These are phyloP conservation scores for Nothophoma quercina DNA, from an alignment of 2,329 filamentous ascomycete species.

Conservation along the genomic window DNA sequence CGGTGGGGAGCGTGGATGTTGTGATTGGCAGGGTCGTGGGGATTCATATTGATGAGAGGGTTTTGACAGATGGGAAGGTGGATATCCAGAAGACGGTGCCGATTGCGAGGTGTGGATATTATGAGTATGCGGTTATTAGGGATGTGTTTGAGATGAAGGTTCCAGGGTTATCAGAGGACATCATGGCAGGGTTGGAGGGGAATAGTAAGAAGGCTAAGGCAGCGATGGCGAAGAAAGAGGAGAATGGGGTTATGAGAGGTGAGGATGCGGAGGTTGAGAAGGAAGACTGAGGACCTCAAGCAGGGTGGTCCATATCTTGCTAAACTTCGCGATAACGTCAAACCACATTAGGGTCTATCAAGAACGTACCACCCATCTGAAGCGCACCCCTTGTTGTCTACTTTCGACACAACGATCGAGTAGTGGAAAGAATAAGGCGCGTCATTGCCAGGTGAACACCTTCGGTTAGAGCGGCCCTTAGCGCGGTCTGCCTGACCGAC, in stretches of 20 bases:
- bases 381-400: too few relatives aligned
- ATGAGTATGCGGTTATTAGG: conserved; percentile 64
- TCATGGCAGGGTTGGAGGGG: conserved; percentile 40
- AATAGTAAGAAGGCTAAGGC: conserved; percentile 33
- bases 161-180: conserved; percentile 47
- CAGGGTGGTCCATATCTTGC: too few relatives aligned
- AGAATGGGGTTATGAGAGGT: background rate
- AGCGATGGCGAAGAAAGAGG: conserved; percentile 4
- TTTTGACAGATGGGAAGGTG: conserved; percentile 62
- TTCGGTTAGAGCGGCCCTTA: conserved; percentile 10
- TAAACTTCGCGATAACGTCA: background rate
- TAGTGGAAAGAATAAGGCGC: background rate
- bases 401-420: background rate
- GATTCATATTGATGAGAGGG: conserved; percentile 64
- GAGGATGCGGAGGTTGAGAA: conserved; percentile 7
- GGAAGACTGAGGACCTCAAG: background rate
- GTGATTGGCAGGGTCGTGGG: conserved; percentile 65
- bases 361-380: too few relatives aligned
- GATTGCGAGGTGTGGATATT: conserved; percentile 68
- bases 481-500: conserved; percentile 15
- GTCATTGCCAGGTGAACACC: background rate
- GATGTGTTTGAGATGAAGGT: conserved; percentile 68
- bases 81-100: conserved; percentile 65
- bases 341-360: too few relatives aligned
- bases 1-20: conserved; percentile 65